These are phyloP conservation scores for Ulota crispa DNA, from an alignment of 225 moss, liverwort and hornwort genomes.

Conservation along the genomic window DNA sequence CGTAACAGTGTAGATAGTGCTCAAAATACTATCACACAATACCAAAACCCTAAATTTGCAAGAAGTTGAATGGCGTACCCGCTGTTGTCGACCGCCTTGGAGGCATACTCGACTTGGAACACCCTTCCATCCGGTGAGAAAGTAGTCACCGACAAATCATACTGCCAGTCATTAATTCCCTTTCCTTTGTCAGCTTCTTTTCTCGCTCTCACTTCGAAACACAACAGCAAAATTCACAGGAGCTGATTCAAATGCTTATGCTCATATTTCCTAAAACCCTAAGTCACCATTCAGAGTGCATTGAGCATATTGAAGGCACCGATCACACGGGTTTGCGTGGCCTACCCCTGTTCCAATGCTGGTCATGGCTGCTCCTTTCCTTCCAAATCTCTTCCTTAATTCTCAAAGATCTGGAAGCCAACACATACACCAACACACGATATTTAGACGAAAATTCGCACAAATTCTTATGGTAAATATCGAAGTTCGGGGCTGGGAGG, in stretches of 20 bases:
- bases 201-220: conserved; percentile 8
- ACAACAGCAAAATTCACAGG: not conserved
- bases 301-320: not conserved
- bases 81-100: conserved; percentile 94
- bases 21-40: not conserved
- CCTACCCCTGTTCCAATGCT: conserved; percentile 70
- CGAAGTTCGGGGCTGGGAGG: not conserved
- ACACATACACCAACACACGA: not conserved
- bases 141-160: conserved; percentile 95
- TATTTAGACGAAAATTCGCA: not conserved
- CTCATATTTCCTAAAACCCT: not conserved
- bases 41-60: conserved; percentile 9
- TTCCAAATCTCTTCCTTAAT: conserved; percentile 9
- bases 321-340: not conserved
- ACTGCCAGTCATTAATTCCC: conserved; percentile 39
- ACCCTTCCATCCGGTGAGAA: conserved; percentile 97
- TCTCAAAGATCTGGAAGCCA: conserved; percentile 19
- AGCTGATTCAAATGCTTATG: not conserved
- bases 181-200: conserved; percentile 14
- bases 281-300: not conserved
- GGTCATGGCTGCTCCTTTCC: conserved; percentile 47
- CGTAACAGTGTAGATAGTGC: not conserved
- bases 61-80: conserved; percentile 47
- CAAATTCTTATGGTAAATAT: not conserved
- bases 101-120: conserved; percentile 93